Base-by-base conservation (phyloP, 1,139 yeast species). In the Yamadazyma songkhlaensis region DNA sequence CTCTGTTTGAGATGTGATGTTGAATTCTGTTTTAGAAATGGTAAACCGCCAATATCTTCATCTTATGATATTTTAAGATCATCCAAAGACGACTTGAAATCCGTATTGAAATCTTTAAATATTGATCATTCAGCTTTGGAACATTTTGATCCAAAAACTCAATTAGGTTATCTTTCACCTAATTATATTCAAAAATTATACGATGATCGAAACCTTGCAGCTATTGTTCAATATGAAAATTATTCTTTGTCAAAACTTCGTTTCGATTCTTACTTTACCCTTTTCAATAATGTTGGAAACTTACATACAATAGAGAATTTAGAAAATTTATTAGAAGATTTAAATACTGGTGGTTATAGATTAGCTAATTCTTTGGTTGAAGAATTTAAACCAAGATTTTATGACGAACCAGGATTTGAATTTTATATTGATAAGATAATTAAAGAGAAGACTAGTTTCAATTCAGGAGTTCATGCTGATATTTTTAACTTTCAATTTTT, bases 41-140 rank as follows among this genome's bases (percentile, higher is more conserved):
- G 90, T 2, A 74, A 77, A 41, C 78, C 87, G 1, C 84, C 87
- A 0, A 49, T 72, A 9, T 64, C 81, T 15, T 64, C 69, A 46
- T 70, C 64, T 29, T 48, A 49, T 11, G 86, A 81, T 55, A 68
- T 67, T 15, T 24, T 32, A 3, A 24, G 39, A 8, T 29, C 38
- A 9, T 26, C 44, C 3, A 37, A 29, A 9, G 40, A 37, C 4
- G 44, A 45, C 28, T 29, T 46, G 22, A 32, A 23, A 9, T 26
- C 27, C 13, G 14, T 44, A 9, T 20, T 43, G 8, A 39, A 23
- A 9, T 9, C 11, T 26, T 17, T 31, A 14, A 34, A 17, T 8
- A 13, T 28, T 9, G 39, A 26, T 28, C 25, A 30, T 5, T 31
- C 35, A 9, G 30, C 27, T 10, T 14, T 39, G 10, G 33, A 34